phyloP scores from a whole-genome alignment of 2,329 filamentous ascomycete genomes.

The Fusarium dlaminii region DNA sequence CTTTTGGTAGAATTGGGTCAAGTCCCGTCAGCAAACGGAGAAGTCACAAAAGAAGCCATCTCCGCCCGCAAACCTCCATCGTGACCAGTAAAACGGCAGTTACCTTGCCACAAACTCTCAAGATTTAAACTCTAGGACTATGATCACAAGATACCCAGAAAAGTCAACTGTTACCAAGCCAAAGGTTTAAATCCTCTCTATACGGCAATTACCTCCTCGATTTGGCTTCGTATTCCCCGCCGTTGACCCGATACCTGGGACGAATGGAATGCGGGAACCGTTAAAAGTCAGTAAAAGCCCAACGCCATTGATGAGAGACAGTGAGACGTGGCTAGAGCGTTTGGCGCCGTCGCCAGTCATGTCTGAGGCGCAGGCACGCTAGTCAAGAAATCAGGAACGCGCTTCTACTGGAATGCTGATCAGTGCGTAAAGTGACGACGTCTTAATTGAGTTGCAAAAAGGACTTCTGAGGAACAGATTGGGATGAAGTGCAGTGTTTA shows the following conservation, averaged over 20 bases:
- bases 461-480: no score
- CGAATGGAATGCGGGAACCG: constrained; percentile 2
- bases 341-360: background rate
- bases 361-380: background rate
- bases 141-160: background rate
- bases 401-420: background rate
- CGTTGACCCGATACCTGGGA: background rate
- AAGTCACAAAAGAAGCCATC: background rate
- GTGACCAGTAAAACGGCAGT: background rate
- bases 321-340: constrained; percentile 2
- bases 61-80: background rate
- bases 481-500: background rate
- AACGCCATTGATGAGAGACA: background rate
- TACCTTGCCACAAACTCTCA: background rate
- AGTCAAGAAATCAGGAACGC: constrained; percentile 6
- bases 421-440: no score
- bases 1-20: background rate
- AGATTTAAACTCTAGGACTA: background rate
- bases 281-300: background rate
- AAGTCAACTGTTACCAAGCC: background rate
- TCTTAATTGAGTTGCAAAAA: background rate
- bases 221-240: background rate
- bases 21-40: background rate
- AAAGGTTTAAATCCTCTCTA: background rate
- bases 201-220: background rate